Evolutionary conservation across 495 filamentous ascomycete genomes (phyloP), one percentile per base, ranked within the genome.

Genomic region (Neurospora discreta): DNA sequence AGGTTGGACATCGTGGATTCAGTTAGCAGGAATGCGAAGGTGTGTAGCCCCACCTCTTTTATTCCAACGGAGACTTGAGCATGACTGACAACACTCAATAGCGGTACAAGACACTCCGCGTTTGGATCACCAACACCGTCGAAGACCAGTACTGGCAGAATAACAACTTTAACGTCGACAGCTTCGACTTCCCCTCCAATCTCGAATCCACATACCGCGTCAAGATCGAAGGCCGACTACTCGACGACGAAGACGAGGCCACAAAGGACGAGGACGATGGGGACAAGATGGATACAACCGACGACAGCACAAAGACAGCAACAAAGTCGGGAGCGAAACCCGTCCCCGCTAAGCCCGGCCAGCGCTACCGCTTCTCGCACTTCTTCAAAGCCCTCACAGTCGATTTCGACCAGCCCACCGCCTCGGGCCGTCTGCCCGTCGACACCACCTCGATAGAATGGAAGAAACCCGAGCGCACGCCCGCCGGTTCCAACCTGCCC

Each of bases 81-180:
- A 71, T 41, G 36, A 67, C 40, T 52, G 70, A 18, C 39, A 39
- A 5, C 7, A 7, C 38, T 1, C 23, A 40, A 20, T 69, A 89
- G 87, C 89, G 92, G 68, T 90, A 90, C 80, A 91, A 91, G 77
- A 97, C 92, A 26, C 82, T 99, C 79, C 90, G 93, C 74, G 89
- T 99, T 71, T 98, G 94, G 93, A 91, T 99, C 74, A 93, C 91
- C 77, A 99, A 99, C 79, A 97, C 94, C 1, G 92, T 90, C 30
- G 94, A 98, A 81, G 91, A 92, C 76, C 96, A 98, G 81, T 90
- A 92, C 20, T 98, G 96, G 96, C 96, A 98, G 83, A 86, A 84
- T 18, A 87, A 84, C 72, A 82, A 79, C 39, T 80, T 91, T 72
- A 89, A 89, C 69, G 82, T 88, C 72, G 89, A 93, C 74, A 85